Conservation (phyloP, 108 stramenopile species). For the Chaetoceros tenuissimus region DNA sequence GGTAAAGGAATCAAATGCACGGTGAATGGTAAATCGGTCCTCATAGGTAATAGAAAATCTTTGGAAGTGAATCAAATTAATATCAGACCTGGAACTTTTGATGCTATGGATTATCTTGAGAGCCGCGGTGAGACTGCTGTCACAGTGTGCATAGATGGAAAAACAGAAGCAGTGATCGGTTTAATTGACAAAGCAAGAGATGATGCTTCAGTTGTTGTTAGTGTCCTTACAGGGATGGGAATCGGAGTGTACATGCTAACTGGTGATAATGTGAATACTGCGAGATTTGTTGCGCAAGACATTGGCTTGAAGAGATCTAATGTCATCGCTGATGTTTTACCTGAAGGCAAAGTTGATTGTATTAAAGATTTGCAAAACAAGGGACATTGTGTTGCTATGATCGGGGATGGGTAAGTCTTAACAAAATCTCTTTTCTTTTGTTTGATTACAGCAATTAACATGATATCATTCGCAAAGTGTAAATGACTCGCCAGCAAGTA, state of each 20-base stretch:
- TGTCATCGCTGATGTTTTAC: constrained; percentile 86
- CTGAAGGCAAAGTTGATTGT: constrained; percentile 64
- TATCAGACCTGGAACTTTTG: constrained; percentile 28
- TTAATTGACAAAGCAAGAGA: constrained; percentile 50
- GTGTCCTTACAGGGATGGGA: constrained; percentile 8
- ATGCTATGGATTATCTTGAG: constrained; percentile 59
- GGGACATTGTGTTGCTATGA: constrained; percentile 25
- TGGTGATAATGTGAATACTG: constrained; percentile 72
- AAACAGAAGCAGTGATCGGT: constrained; percentile 60
- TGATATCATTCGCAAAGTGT: no score
- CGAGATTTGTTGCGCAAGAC: constrained; percentile 46
- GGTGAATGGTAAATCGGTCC: constrained; percentile 37
- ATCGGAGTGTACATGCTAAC: constrained; percentile 75
- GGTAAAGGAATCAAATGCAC: constrained; percentile 73
- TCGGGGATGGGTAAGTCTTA: constrained; percentile 1
- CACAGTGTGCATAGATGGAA: constrained; percentile 59
- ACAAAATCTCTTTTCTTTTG: neutral
- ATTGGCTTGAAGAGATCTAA: constrained; percentile 56
- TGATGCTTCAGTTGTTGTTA: neutral
- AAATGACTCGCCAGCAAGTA: constrained; percentile 3
- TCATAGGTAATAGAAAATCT: constrained; percentile 72
- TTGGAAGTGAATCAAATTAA: constrained; percentile 34
- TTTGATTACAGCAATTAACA: neutral
- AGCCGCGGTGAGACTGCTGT: constrained; percentile 78
- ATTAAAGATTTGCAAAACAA: constrained; percentile 58